These are phyloP conservation scores for Neurospora tetraspora DNA, from an alignment of 495 filamentous ascomycete species.

Conservation along the genomic window DNA sequence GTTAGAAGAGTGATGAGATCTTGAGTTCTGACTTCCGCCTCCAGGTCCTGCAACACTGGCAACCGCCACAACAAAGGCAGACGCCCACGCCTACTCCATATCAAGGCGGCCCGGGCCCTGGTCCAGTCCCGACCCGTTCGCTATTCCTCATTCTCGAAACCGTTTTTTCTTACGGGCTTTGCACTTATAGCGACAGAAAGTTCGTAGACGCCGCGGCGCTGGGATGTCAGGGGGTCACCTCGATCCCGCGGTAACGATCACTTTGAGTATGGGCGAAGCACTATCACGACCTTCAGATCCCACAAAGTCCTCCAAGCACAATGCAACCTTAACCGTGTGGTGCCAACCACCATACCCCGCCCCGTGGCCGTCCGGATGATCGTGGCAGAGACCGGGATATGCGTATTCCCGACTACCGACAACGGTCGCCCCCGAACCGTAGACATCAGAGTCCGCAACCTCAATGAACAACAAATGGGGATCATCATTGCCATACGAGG, in stretches of 20 bases:
- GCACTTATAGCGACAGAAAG: no score
- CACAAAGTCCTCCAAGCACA: no score
- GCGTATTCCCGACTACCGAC: conserved; percentile 62
- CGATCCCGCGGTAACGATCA: conserved; percentile 31
- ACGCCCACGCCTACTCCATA: neutral
- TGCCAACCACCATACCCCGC: no score
- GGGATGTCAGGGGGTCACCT: conserved; percentile 42
- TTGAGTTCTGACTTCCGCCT: neutral
- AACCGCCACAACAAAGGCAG: neutral
- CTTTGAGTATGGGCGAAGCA: conserved; percentile 31
- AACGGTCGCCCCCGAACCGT: conserved; percentile 64
- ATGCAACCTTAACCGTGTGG: no score
- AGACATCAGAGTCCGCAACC: conserved; percentile 45
- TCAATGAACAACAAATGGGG: no score
- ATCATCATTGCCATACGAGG: no score
- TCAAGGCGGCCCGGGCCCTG: neutral
- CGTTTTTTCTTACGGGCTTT: no score
- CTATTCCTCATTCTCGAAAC: no score
- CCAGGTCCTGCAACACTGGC: neutral
- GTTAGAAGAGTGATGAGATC: neutral
- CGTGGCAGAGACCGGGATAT: conserved; percentile 44
- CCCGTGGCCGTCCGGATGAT: conserved; percentile 47
- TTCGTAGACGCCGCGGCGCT: conserved; percentile 59
- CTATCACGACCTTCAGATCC: no score
- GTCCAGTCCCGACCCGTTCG: no score